Conservation (phyloP, 345 rosid genomes). For the Ricinus communis region DNA sequence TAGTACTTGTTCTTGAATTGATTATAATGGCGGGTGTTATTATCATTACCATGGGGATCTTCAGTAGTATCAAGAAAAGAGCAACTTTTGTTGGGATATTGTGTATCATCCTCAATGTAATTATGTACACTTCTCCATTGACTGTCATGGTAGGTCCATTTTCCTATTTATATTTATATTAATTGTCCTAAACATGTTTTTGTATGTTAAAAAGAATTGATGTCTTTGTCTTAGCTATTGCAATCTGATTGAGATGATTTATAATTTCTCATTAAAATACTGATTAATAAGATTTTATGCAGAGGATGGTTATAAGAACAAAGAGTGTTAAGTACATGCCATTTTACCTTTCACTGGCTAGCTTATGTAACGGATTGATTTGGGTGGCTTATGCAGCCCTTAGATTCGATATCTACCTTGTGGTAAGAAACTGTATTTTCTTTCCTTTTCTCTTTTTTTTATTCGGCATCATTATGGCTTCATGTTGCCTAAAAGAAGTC, state of each 20-base stretch:
- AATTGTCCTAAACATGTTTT: too few species aligned
- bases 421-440: conserved; percentile 39
- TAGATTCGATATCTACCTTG: conserved; percentile 52
- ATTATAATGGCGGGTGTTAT: conserved; percentile 34
- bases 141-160: conserved; percentile 15
- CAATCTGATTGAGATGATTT: too few species aligned
- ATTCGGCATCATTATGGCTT: neutral
- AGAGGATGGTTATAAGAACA: conserved; percentile 61
- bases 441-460: neutral
- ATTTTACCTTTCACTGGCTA: conserved; percentile 51
- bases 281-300: too few species aligned
- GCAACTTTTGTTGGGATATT: conserved; percentile 16
- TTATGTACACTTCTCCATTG: conserved; percentile 25
- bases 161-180: too few species aligned
- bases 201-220: too few species aligned
- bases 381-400: conserved; percentile 63
- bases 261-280: too few species aligned
- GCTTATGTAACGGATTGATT: conserved; percentile 48
- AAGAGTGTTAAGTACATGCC: conserved; percentile 96
- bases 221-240: too few species aligned
- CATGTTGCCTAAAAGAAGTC: too few species aligned
- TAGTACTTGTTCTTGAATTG: conserved; percentile 38
- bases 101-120: conserved; percentile 16
- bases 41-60: neutral
- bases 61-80: conserved; percentile 7